Percentiles rank a stretch among this genome's conserved stretches.
Evolutionary conservation across 768 basidiomycete genomes (phyloP).

Genomic region (Epithele typhae): DNA sequence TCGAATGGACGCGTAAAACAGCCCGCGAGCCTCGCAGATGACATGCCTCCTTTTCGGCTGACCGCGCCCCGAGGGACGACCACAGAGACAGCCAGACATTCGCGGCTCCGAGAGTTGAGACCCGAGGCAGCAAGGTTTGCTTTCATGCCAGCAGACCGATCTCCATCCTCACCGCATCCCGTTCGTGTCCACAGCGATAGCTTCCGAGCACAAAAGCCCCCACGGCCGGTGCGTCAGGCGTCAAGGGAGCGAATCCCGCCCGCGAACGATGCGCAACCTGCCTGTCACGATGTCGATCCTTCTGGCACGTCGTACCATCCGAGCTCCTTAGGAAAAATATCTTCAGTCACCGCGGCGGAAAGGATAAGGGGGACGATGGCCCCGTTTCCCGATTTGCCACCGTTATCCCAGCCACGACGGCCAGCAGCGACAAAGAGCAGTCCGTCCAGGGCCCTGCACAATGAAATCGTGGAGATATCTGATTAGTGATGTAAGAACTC

Average conservation of each 20-base stretch:
- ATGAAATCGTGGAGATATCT: constrained; percentile 14
- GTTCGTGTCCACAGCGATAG: constrained; percentile 1
- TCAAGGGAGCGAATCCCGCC: background rate
- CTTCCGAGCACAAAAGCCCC: background rate
- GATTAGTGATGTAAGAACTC: constrained; percentile 8
- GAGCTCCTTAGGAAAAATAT: too few relatives aligned
- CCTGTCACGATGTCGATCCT: background rate
- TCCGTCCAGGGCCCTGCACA: background rate
- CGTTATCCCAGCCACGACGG: constrained; percentile 8
- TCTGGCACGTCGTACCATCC: background rate
- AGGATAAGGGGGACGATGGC: too few relatives aligned
- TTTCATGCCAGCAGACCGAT: constrained; percentile 9
- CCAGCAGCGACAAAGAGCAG: background rate
- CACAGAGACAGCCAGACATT: too few relatives aligned
- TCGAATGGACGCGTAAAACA: too few relatives aligned
- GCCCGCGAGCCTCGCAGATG: too few relatives aligned
- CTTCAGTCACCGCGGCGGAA: too few relatives aligned
- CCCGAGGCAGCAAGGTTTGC: constrained; percentile 4
- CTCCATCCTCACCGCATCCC: background rate
- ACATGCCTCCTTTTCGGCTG: too few relatives aligned
- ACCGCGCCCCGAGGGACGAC: too few relatives aligned
- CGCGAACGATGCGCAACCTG: background rate
- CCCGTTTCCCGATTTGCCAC: constrained; percentile 6
- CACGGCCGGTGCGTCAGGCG: background rate
- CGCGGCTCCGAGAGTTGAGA: too few relatives aligned